These are phyloP conservation scores for Mucor piriformis DNA, from an alignment of 371 early-diverging fungal species.

Conservation along the genomic window DNA sequence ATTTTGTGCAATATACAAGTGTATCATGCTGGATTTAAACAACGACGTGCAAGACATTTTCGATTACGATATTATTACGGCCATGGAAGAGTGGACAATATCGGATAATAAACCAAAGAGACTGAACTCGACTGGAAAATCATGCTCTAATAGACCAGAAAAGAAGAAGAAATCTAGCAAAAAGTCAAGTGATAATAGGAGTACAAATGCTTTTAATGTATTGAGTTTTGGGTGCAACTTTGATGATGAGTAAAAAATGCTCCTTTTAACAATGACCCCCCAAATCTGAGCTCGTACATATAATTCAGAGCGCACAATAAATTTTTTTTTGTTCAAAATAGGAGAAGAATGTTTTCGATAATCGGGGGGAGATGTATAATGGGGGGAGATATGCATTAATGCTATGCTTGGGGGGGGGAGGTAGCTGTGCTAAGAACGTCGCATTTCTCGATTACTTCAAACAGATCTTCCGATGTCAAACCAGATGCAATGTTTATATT, in stretches of 20 bases:
- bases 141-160: conserved; percentile 1
- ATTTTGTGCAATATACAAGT: conserved; percentile 22
- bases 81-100: conserved; percentile 12
- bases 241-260: conserved; percentile 25
- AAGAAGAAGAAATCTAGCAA: conserved; percentile 21
- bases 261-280: not conserved
- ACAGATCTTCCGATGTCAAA: too few relatives aligned
- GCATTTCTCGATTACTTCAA: too few relatives aligned
- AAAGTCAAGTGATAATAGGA: conserved; percentile 5
- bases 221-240: conserved; percentile 45
- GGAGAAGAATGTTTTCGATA: not conserved
- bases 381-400: not conserved
- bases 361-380: not conserved
- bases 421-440: not conserved
- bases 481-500: not conserved
- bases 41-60: conserved; percentile 21
- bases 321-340: too few relatives aligned
- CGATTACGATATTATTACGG: conserved; percentile 28
- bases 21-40: conserved; percentile 19
- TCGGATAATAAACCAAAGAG: conserved; percentile 28
- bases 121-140: conserved; percentile 1
- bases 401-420: not conserved
- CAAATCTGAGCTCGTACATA: not conserved
- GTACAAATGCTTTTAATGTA: conserved; percentile 36
- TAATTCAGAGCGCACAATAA: not conserved